These are phyloP conservation scores for Didymellaceae sp. DNA, from an alignment of 2,329 filamentous ascomycete genomes.

Conservation along the genomic window DNA sequence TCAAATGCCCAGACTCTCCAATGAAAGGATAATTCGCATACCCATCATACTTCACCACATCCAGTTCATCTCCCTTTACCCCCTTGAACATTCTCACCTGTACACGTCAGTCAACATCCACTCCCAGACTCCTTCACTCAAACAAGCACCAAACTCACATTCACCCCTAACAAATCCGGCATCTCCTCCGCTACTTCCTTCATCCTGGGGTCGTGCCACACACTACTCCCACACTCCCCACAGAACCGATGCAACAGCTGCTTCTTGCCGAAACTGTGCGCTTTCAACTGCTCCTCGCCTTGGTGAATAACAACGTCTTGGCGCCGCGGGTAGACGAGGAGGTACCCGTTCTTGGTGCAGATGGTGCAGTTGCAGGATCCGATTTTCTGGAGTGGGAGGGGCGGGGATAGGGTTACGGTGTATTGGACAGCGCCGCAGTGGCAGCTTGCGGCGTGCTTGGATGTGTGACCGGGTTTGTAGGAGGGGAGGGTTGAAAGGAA, in stretches of 20 bases:
- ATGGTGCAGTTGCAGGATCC: constrained; percentile 61
- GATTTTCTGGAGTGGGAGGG: constrained; percentile 55
- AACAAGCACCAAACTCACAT: neutral
- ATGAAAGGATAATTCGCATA: constrained; percentile 9
- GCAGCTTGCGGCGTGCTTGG: constrained; percentile 49
- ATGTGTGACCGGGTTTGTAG: constrained; percentile 3
- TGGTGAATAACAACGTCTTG: constrained; percentile 2
- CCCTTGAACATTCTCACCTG: constrained; percentile 12
- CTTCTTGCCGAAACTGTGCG: constrained; percentile 4
- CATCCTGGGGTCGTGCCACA: constrained; percentile 10
- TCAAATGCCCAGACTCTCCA: constrained; percentile 4
- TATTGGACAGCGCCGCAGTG: constrained; percentile 62
- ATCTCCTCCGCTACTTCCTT: constrained; percentile 1
- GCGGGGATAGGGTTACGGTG: constrained; percentile 57
- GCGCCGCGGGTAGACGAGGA: constrained; percentile 51
- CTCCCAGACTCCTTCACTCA: no score
- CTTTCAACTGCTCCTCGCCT: neutral
- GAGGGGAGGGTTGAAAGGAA: constrained; percentile 8
- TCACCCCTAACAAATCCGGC: constrained; percentile 10
- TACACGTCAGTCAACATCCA: neutral
- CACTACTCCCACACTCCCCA: constrained; percentile 9
- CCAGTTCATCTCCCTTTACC: constrained; percentile 5
- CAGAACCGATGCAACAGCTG: constrained; percentile 12
- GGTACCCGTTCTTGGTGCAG: constrained; percentile 58
- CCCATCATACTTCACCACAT: constrained; percentile 2